Evolutionary conservation across 176 grass and related monocot species (phyloP).

Genomic region (Triticum urartu): DNA sequence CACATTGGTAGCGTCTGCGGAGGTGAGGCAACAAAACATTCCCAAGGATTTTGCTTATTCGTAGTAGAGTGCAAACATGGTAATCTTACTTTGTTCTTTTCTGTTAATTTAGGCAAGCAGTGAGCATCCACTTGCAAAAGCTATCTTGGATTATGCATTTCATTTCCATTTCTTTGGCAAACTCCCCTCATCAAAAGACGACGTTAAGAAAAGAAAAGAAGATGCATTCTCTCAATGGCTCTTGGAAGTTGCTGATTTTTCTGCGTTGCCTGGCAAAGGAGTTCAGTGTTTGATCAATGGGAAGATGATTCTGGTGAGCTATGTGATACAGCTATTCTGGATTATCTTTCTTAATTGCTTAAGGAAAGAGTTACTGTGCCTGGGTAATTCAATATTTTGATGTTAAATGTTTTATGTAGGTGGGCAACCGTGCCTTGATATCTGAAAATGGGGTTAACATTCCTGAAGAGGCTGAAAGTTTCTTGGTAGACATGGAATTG

Average conservation of each 20-base stretch:
- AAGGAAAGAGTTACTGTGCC: neutral
- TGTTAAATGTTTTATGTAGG: slow-evolving; percentile 48
- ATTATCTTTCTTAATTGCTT: neutral
- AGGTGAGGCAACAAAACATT: slow-evolving; percentile 43
- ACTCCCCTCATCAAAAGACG: slow-evolving; percentile 48
- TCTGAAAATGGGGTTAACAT: slow-evolving; percentile 66
- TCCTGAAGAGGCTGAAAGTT: slow-evolving; percentile 72
- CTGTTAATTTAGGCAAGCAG: slow-evolving; percentile 82
- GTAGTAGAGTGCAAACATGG: neutral
- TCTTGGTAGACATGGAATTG: slow-evolving; percentile 75
- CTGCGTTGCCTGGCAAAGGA: slow-evolving; percentile 82
- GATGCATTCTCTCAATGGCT: slow-evolving; percentile 82
- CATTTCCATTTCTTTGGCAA: slow-evolving; percentile 91
- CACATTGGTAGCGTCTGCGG: slow-evolving; percentile 74
- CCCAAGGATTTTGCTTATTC: neutral
- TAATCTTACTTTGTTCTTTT: slow-evolving; percentile 34
- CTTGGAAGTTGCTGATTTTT: slow-evolving; percentile 63
- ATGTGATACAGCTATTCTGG: slow-evolving; percentile 14
- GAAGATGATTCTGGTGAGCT: slow-evolving; percentile 79
- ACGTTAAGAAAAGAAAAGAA: slow-evolving; percentile 57
- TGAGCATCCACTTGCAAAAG: slow-evolving; percentile 91
- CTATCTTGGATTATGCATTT: slow-evolving; percentile 84
- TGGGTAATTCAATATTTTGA: slow-evolving; percentile 5
- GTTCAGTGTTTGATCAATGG: slow-evolving; percentile 65
- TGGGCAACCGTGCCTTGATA: slow-evolving; percentile 82